Base-by-base conservation (phyloP, 2,329 filamentous ascomycete genomes). In the Chaetomium strumarium region DNA sequence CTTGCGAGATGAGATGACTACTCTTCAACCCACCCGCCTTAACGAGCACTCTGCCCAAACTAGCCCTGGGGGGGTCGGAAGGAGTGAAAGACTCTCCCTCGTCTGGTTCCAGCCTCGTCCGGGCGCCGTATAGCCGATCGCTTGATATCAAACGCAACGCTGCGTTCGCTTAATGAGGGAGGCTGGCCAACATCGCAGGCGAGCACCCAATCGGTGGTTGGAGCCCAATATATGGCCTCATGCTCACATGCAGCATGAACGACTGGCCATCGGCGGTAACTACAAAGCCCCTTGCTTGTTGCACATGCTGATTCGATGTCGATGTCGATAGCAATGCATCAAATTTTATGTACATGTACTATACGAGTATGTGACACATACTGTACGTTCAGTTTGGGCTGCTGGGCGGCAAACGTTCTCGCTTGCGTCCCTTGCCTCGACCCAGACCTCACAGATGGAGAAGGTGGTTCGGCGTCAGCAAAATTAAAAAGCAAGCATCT, bases 131-230 rank as follows among this genome's bases (percentile, higher is more conserved):
- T n/a, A 14, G 42, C 41, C 41, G 49, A 39, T 29, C 8, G 2
- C 14, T 12, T 10, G 33, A n/a, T 16, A 7, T 31, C 16, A 20
- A 20, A 12, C 37, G 14, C 10, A 16, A 42, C 3, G 19, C 17
- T 46, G 19, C 12, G 20, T 13, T 31, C 24, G 24, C 24, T 24
- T 4, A 24, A 24, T 24, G 24, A 24, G 24, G 24, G 24, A 37
- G 41, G 40, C 46, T 56, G 20, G 31, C 49, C 47, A 31, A 41
- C 49, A 42, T n/a, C 60, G 51, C 51, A 46, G 49, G 37, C 41
- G 16, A n/a, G 39, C n/a, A 30, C 49, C 58, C 52, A 60, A 57
- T 60, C 60, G 58, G 60, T 56, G 53, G 58, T 58, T 57, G 55
- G 51, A n/a, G 11, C 24, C 34, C 50, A 61, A 58, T 60, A 54